phyloP scores from a whole-genome alignment of 1,284 basidiomycete species.

The Sanghuangporus weigelae region DNA sequence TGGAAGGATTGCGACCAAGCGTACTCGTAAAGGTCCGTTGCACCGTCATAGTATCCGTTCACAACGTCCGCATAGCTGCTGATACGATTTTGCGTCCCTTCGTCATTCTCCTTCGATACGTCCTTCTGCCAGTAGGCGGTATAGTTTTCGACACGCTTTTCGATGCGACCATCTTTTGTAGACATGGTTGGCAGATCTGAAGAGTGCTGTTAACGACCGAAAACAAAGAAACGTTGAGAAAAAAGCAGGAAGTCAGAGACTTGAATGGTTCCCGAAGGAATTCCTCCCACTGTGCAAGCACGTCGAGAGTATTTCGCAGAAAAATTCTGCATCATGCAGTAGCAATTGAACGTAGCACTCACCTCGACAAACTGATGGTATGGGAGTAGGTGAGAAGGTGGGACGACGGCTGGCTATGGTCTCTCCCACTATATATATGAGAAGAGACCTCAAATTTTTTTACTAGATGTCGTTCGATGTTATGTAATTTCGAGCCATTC shows the following conservation, averaged over 20 bases:
- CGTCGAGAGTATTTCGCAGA: slow-evolving; percentile 47
- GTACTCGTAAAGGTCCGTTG: slow-evolving; percentile 96
- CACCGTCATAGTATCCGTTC: slow-evolving; percentile 97
- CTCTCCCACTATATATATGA: background rate
- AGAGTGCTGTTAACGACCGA: background rate
- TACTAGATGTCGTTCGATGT: slow-evolving; percentile 7
- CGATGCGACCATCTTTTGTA: slow-evolving; percentile 67
- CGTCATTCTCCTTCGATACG: slow-evolving; percentile 62
- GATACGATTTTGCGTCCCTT: slow-evolving; percentile 73
- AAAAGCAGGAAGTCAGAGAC: slow-evolving; percentile 50
- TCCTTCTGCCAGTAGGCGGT: slow-evolving; percentile 94
- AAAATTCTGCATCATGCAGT: slow-evolving; percentile 22
- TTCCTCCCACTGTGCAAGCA: slow-evolving; percentile 49
- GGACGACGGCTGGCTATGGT: background rate
- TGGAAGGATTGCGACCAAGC: slow-evolving; percentile 95
- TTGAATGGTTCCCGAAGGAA: slow-evolving; percentile 74
- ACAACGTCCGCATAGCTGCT: slow-evolving; percentile 91
- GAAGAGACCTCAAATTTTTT: background rate
- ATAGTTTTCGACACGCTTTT: slow-evolving; percentile 85
- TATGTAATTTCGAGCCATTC: background rate
- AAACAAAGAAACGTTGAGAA: background rate
- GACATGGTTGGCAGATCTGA: slow-evolving; percentile 26
- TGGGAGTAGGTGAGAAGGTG: background rate
- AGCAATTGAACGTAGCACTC: background rate
- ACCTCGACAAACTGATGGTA: background rate